Conservation (phyloP, 495 filamentous ascomycete genomes). For the Aspergillus carlsbadensis region DNA sequence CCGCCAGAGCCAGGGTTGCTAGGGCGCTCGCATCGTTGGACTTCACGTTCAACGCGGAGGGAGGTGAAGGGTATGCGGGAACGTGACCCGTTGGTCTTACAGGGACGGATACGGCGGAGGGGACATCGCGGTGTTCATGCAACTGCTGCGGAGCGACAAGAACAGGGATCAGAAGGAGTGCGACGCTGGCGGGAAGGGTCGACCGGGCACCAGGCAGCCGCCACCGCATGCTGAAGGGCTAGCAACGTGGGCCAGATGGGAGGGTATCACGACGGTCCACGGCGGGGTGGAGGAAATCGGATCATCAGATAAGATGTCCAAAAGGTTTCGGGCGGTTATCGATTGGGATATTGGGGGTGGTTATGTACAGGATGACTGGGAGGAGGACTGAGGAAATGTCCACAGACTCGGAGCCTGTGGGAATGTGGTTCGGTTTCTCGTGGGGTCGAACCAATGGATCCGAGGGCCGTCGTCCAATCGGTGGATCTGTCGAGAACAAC, state of each 20-base stretch:
- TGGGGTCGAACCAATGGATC: conserved; percentile 14
- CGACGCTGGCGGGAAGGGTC: conserved; percentile 50
- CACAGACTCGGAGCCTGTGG: conserved; percentile 1
- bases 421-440: conserved; percentile 3
- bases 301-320: conserved; percentile 4
- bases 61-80: conserved; percentile 10
- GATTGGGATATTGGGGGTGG: neutral
- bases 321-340: neutral
- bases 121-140: conserved; percentile 36
- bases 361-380: neutral
- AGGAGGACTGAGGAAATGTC: neutral
- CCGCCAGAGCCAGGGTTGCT: conserved; percentile 89
- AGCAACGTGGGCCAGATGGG: conserved; percentile 22
- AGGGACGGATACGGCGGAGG: conserved; percentile 34
- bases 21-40: conserved; percentile 88
- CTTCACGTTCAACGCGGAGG: conserved; percentile 37
- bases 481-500: conserved; percentile 12
- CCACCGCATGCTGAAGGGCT: conserved; percentile 46
- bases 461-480: conserved; percentile 12
- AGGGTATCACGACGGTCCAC: neutral
- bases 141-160: conserved; percentile 53
- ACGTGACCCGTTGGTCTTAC: conserved; percentile 24
- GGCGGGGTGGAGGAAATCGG: neutral
- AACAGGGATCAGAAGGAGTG: conserved; percentile 42
- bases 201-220: conserved; percentile 48